Base-by-base conservation (phyloP, 2,329 filamentous ascomycete genomes). In the Colletotrichum sp. region DNA sequence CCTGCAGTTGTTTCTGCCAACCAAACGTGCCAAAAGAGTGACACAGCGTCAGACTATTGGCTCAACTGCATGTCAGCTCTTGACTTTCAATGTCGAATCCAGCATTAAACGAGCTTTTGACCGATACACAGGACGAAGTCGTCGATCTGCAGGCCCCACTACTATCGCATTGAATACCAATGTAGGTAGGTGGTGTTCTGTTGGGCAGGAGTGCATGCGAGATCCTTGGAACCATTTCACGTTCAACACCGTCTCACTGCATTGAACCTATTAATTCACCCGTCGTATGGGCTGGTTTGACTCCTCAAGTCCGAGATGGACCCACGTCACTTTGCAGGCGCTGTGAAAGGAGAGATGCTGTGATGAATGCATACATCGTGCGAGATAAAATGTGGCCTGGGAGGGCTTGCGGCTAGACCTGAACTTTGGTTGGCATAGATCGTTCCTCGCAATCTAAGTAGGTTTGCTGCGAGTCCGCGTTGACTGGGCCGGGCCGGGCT, bases 301-400 rank as follows among this genome's bases (percentile, higher is more conserved):
- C 39, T 44, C 1, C 1, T 10, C 8, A 2, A 44, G 16, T 1
- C 39, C 39, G 5, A n/a, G 39, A 15, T 5, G 5, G 8, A 44
- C 8, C 18, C 18, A 44, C 39, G 8, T 44, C 39, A n/a, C 16
- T 39, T 39, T 39, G 16, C 8, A 39, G 36, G 8, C 0, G 39
- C 1, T n/a, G 8, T 9, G 39, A n/a, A 6, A n/a, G 16, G 39
- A 5, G 39, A 44, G 8, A 44, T 44, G 36, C 2, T 18, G 16
- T 0, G 10, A n/a, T 3, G 16, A 3, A 44, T 44, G 39, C 16
- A 8, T 10, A n/a, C 2, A 6, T 10, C 2, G 16, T 1, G 39
- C 3, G 39, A 44, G 8, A n/a, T 10, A n/a, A 3, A 44, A 10
- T 0, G 16, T n/a, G 5, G 8, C 18, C 39, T 4, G 39, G 18